These are phyloP conservation scores for Limnanthes douglasii DNA, from an alignment of 345 rosid genomes.

Conservation along the genomic window DNA sequence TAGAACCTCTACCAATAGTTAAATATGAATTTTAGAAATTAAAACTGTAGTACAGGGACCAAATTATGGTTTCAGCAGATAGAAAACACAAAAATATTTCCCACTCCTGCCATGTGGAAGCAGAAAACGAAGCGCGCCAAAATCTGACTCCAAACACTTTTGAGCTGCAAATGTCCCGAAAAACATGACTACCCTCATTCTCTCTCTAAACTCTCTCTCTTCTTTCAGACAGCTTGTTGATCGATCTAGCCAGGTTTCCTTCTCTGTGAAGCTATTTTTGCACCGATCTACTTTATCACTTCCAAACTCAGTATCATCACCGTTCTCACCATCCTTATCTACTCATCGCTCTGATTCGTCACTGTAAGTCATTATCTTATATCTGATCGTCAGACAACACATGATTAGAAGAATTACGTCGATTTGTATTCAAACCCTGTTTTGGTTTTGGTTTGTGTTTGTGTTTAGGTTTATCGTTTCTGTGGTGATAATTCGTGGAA, in stretches of 20 bases:
- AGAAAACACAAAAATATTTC: too few relatives aligned
- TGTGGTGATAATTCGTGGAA: conserved; percentile 5
- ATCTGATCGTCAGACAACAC: not conserved
- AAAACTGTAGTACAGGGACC: too few relatives aligned
- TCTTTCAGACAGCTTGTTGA: not conserved
- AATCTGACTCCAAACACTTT: conserved; percentile 27
- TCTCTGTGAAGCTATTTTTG: not conserved
- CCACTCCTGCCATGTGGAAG: too few relatives aligned
- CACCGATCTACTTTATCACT: not conserved
- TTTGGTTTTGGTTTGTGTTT: not conserved
- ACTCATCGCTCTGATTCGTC: not conserved
- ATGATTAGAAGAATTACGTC: not conserved
- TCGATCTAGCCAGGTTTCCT: not conserved
- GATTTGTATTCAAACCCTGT: not conserved
- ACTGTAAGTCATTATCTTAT: not conserved
- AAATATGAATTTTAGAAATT: too few relatives aligned
- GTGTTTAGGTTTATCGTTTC: conserved; percentile 8
- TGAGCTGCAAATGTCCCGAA: conserved; percentile 31
- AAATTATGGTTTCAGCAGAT: too few relatives aligned
- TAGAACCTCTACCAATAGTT: too few relatives aligned
- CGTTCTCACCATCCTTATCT: too few relatives aligned
- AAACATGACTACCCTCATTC: conserved; percentile 10
- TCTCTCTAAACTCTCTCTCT: conserved; percentile 12
- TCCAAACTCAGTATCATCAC: not conserved
- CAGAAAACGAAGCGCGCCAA: conserved; percentile 37